Percentiles rank a stretch among this genome's conserved stretches.
phyloP scores from a whole-genome alignment of 2,329 filamentous ascomycete genomes.

The Triangularia setosa region DNA sequence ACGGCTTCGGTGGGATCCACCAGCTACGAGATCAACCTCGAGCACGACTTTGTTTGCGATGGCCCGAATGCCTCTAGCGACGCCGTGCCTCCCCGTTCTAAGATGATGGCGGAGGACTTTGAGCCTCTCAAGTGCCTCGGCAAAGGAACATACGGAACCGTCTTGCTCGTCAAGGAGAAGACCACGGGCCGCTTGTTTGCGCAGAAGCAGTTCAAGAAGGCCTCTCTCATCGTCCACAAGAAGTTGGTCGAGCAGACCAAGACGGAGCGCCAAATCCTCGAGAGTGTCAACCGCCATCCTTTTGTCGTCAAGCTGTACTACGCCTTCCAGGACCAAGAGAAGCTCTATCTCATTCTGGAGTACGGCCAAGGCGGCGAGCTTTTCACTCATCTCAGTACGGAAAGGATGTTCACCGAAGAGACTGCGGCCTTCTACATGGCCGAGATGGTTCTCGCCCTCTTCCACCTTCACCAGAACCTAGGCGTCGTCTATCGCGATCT shows the following conservation, averaged over 20 bases:
- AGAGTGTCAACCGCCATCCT: conserved; percentile 92
- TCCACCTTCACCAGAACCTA: conserved; percentile 85
- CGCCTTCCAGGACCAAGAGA: conserved; percentile 96
- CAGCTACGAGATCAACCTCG: conserved; percentile 80
- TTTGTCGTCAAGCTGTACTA: conserved; percentile 99
- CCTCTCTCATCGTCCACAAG: conserved; percentile 91
- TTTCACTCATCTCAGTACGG: conserved; percentile 88
- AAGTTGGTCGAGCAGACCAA: conserved; percentile 95
- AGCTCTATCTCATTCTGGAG: conserved; percentile 94
- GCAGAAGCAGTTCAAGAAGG: conserved; percentile 98
- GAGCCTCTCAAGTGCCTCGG: conserved; percentile 87
- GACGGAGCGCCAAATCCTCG: conserved; percentile 90
- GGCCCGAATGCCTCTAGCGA: conserved; percentile 48
- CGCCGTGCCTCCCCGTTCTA: conserved; percentile 57
- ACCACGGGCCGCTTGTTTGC: conserved; percentile 86
- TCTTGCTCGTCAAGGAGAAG: conserved; percentile 86
- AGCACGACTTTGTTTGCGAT: conserved; percentile 78
- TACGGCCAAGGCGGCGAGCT: conserved; percentile 96
- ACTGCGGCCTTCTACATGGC: conserved; percentile 97
- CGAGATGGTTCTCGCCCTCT: conserved; percentile 90
- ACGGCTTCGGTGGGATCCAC: conserved; percentile 61
- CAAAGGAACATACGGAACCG: conserved; percentile 94
- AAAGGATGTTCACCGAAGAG: conserved; percentile 91
- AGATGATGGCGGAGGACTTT: conserved; percentile 91
- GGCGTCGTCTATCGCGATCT: conserved; percentile 95